Percentiles rank a stretch among this genome's conserved stretches.
These are phyloP conservation scores for Russula abietina DNA, from an alignment of 768 basidiomycete genomes.

Conservation along the genomic window DNA sequence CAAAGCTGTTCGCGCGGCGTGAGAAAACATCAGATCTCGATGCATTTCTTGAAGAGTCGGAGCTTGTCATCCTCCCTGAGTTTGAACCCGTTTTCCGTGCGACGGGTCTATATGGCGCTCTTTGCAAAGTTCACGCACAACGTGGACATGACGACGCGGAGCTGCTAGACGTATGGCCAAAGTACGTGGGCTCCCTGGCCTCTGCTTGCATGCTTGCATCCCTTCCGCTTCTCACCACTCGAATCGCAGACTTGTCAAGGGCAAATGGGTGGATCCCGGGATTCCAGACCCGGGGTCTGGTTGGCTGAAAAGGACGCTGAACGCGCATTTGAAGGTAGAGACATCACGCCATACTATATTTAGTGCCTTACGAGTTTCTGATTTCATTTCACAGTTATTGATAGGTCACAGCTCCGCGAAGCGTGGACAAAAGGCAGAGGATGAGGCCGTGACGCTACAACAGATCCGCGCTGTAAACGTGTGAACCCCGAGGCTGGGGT, in stretches of 20 bases:
- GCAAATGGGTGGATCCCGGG: slow-evolving; percentile 55
- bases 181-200: slow-evolving; percentile 41
- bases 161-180: slow-evolving; percentile 61
- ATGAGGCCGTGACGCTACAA: slow-evolving; percentile 53
- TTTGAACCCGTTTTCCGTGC: slow-evolving; percentile 56
- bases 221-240: not conserved
- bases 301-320: slow-evolving; percentile 61
- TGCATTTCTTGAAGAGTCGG: slow-evolving; percentile 49
- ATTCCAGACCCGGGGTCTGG: slow-evolving; percentile 76
- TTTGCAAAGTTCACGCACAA: slow-evolving; percentile 53
- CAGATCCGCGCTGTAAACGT: slow-evolving; percentile 52
- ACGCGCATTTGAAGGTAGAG: slow-evolving; percentile 63
- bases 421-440: slow-evolving; percentile 49
- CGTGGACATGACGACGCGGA: slow-evolving; percentile 53
- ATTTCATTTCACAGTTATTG: slow-evolving; percentile 44
- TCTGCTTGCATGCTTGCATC: not conserved
- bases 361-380: not conserved
- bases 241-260: slow-evolving; percentile 50
- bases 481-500: slow-evolving; percentile 56
- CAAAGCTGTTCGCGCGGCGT: slow-evolving; percentile 61
- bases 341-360: not conserved
- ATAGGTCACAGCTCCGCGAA: slow-evolving; percentile 50
- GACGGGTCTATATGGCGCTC: no score
- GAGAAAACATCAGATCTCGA: slow-evolving; percentile 60
- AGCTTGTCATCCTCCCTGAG: slow-evolving; percentile 49